Base-by-base conservation (phyloP, 2,329 filamentous ascomycete genomes). In the Ramularia collo-cygni region DNA sequence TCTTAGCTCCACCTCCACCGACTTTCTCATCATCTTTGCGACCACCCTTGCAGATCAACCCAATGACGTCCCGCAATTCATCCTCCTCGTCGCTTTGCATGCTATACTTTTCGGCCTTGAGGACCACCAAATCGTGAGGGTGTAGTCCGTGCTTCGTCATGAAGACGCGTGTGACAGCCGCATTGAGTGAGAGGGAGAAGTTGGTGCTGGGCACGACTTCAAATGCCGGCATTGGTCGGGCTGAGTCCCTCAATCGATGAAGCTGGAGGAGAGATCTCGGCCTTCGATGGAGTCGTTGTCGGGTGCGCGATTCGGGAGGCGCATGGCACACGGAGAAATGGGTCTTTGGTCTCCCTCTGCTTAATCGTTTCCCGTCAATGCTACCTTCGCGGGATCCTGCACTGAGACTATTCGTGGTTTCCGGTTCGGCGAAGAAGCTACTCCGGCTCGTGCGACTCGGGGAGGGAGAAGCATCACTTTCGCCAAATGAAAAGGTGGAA, bases 191-290 rank as follows among this genome's bases (percentile, higher is more conserved):
- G 4, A 79, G 74, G 15, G 79, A 71, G 42, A 77, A 77, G 48
- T 71, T 69, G 37, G 46, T 66, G 43, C 52, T 57, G 0, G 83
- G 82, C 29, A 87, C 73, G n/a, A 86, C 76, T 51, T 90, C 84
- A 48, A 85, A 78, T 3, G 77, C 74, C 1, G 84, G 84, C 37
- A 71, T 71, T 0, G 82, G 81, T 16, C 83, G 75, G 12, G 68
- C 69, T 45, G 77, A 72, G 28, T 70, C 63, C 2, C 73, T 69
- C n/a, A 86, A 60, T 42, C 76, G 72, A 55, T 88, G 84, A 12
- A 89, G 66, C 59, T 90, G 84, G 4, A 89, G 70, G 4, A 87
- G 65, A 13, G 87, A 65, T 37, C 77, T 77, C 8, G 83, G 82
- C 12, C 82, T 76, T 19, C 83, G 69, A 52, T 81, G 76, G 10